phyloP scores from a whole-genome alignment of 1,139 yeast species.

The Suhomyces panamericanus region DNA sequence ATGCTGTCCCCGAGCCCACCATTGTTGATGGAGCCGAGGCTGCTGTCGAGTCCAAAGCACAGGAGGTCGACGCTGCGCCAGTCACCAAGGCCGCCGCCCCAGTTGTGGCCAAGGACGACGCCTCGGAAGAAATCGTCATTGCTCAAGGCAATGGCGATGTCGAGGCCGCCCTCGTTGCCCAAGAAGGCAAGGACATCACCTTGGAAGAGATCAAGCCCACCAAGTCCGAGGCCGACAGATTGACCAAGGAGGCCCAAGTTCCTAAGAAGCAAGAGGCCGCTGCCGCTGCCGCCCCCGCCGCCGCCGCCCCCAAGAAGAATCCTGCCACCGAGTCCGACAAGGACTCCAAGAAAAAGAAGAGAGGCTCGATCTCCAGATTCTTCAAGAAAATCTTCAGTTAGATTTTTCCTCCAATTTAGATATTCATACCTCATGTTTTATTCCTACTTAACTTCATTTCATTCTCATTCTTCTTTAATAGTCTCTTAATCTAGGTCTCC shows the following conservation, averaged over 20 bases:
- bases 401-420: slow-evolving; percentile 1
- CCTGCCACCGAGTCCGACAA: background rate
- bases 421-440: slow-evolving; percentile 9
- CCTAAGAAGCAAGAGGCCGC: slow-evolving; percentile 13
- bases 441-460: slow-evolving; percentile 10
- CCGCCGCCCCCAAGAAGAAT: background rate
- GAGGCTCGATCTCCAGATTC: slow-evolving; percentile 43
- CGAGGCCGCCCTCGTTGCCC: slow-evolving; percentile 39
- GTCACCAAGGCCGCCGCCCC: slow-evolving; percentile 16
- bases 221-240: slow-evolving; percentile 36
- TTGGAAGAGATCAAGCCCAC: slow-evolving; percentile 49
- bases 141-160: slow-evolving; percentile 41
- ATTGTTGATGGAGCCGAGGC: slow-evolving; percentile 5
- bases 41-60: slow-evolving; percentile 3
- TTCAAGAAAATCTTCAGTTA: slow-evolving; percentile 45
- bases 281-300: slow-evolving; percentile 9
- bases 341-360: slow-evolving; percentile 39
- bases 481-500: slow-evolving; percentile 9
- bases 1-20: slow-evolving; percentile 9
- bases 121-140: slow-evolving; percentile 34
- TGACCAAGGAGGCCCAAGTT: slow-evolving; percentile 33
- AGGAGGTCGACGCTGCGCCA: slow-evolving; percentile 17
- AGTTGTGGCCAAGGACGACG: slow-evolving; percentile 12
- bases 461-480: slow-evolving; percentile 9
- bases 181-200: slow-evolving; percentile 39